Percentiles rank a stretch among this genome's conserved stretches.
Evolutionary conservation across 768 basidiomycete species (phyloP).

Genomic region (Serendipita sp.): DNA sequence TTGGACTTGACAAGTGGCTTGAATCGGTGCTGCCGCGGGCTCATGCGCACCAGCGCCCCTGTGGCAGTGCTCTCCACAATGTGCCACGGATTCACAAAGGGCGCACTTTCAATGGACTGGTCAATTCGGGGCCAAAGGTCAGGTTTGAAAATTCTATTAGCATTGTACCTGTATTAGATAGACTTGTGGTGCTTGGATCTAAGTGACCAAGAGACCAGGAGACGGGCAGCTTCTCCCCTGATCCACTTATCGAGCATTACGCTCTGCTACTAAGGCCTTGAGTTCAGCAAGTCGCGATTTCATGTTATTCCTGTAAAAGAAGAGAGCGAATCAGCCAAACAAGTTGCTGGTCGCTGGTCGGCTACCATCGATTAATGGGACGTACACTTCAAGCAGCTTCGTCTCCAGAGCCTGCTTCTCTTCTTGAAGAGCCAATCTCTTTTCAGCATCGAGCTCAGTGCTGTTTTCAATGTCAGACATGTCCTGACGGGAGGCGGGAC

Average conservation of each 20-base stretch:
- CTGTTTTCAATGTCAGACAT: conserved; percentile 22
- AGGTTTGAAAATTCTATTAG: neutral
- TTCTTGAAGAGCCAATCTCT: conserved; percentile 76
- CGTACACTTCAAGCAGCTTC: conserved; percentile 76
- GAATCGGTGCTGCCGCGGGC: too few species aligned
- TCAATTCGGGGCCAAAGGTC: neutral
- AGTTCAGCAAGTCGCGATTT: conserved; percentile 58
- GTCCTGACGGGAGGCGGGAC: neutral
- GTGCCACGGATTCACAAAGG: neutral
- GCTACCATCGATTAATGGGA: conserved; percentile 10
- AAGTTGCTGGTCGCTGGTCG: neutral
- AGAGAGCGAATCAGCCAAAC: conserved; percentile 6
- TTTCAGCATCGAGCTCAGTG: conserved; percentile 78
- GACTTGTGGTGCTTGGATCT: neutral
- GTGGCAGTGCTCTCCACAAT: neutral
- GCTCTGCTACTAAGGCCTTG: conserved; percentile 22
- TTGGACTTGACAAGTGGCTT: too few species aligned
- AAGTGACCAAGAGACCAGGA: neutral
- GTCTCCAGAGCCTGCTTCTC: conserved; percentile 83
- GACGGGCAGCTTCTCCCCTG: neutral
- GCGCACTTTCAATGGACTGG: too few species aligned
- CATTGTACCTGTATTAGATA: neutral
- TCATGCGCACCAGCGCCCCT: too few species aligned
- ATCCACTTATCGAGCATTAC: neutral
- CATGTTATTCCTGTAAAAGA: conserved; percentile 56